phyloP scores from a whole-genome alignment of 1,284 basidiomycete species.

The Phellinidium pouzarii region DNA sequence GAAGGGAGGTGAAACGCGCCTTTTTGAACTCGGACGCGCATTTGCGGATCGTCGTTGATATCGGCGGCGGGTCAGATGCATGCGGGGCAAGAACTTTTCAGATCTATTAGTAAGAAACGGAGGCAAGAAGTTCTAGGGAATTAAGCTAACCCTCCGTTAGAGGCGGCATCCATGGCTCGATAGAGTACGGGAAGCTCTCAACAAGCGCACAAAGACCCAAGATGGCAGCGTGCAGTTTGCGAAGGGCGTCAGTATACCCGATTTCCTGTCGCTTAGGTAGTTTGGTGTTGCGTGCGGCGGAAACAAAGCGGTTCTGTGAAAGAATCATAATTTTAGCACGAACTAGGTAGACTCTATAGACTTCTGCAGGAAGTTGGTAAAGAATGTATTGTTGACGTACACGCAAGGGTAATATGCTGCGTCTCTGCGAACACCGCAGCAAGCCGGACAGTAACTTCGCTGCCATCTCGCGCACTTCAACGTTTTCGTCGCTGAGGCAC shows the following conservation, averaged over 20 bases:
- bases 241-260: slow-evolving; percentile 67
- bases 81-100: slow-evolving; percentile 65
- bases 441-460: slow-evolving; percentile 86
- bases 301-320: slow-evolving; percentile 71
- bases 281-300: slow-evolving; percentile 52
- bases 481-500: slow-evolving; percentile 85
- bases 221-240: slow-evolving; percentile 82
- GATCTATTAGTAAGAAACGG: not conserved
- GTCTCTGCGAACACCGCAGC: slow-evolving; percentile 87
- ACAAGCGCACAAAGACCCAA: slow-evolving; percentile 84
- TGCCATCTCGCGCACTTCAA: slow-evolving; percentile 93
- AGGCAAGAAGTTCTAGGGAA: not conserved
- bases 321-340: not conserved
- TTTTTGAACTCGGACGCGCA: slow-evolving; percentile 88
- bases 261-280: slow-evolving; percentile 70
- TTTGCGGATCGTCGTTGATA: slow-evolving; percentile 84
- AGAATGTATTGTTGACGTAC: slow-evolving; percentile 33
- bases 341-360: slow-evolving; percentile 5
- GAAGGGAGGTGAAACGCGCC: slow-evolving; percentile 35
- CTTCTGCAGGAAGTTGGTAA: not conserved
- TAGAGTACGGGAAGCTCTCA: slow-evolving; percentile 74
- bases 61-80: slow-evolving; percentile 86
- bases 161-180: slow-evolving; percentile 72
- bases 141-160: slow-evolving; percentile 57
- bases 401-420: slow-evolving; percentile 82